Conservation (phyloP, 768 basidiomycete genomes). For the Podaxis rugospora region DNA sequence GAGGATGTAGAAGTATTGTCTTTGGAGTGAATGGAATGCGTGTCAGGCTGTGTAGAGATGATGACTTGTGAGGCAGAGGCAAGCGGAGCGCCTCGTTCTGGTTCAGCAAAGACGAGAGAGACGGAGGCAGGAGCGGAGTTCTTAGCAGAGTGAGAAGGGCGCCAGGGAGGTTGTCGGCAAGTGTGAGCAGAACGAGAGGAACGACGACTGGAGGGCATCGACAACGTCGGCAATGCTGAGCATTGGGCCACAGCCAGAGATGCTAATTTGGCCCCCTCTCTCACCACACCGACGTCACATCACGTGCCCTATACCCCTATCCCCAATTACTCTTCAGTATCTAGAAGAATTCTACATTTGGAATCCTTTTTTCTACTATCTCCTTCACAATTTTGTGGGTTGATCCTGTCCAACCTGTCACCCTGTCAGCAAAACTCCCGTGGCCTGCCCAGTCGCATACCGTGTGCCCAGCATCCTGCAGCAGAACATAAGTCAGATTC, state of each 20-base stretch:
- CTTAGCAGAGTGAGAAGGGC: not conserved
- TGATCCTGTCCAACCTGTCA: constrained; percentile 17
- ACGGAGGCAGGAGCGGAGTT: constrained; percentile 1
- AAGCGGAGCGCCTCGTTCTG: constrained; percentile 9
- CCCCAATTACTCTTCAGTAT: not conserved
- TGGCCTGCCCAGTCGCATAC: constrained; percentile 15
- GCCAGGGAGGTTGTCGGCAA: not conserved
- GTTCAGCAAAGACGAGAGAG: constrained; percentile 5
- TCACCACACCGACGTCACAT: constrained; percentile 4
- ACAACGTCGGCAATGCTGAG: not conserved
- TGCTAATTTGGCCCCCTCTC: constrained; percentile 3
- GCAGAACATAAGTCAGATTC: constrained; percentile 26
- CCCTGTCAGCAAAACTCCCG: not conserved
- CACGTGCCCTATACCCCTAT: not conserved
- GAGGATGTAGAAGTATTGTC: not conserved
- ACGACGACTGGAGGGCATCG: constrained; percentile 6
- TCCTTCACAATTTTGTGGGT: constrained; percentile 16
- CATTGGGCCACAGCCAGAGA: not conserved
- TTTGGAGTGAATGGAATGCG: not conserved
- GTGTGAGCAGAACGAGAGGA: constrained; percentile 3
- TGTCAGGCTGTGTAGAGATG: not conserved
- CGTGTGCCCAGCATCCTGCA: constrained; percentile 28
- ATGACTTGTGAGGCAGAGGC: constrained; percentile 1
- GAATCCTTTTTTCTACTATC: constrained; percentile 17
- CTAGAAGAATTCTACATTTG: constrained; percentile 11